phyloP scores from a whole-genome alignment of 345 rosid genomes.

The Eucalyptus globulus region DNA sequence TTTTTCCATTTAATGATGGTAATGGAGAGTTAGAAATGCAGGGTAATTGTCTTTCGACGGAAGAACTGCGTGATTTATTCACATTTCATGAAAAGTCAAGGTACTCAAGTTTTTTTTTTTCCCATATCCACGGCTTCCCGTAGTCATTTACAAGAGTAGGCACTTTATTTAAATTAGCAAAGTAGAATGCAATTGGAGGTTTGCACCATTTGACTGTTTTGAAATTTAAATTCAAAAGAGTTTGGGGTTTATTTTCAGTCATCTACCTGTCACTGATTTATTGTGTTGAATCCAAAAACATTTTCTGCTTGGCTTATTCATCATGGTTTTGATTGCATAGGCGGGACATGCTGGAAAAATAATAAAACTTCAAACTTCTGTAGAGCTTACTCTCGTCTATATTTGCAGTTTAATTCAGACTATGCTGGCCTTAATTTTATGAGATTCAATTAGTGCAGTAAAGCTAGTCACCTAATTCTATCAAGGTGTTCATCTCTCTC shows the following conservation, averaged over 20 bases:
- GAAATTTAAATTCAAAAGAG: neutral
- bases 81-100: conserved; percentile 62
- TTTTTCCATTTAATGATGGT: neutral
- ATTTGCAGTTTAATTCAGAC: neutral
- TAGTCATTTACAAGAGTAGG: neutral
- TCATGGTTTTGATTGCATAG: neutral
- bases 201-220: neutral
- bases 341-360: neutral
- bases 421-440: neutral
- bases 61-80: conserved; percentile 85
- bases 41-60: conserved; percentile 79
- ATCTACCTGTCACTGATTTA: neutral
- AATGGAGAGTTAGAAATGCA: conserved; percentile 3
- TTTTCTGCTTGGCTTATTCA: neutral
- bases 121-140: neutral
- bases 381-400: neutral
- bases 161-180: neutral
- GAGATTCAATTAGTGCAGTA: neutral
- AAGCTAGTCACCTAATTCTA: neutral
- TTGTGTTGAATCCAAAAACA: neutral
- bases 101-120: conserved; percentile 10
- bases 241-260: neutral
- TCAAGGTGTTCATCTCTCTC: neutral
- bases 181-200: neutral
- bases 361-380: neutral